These are phyloP conservation scores for Coemansia linderi DNA, from an alignment of 371 early-diverging fungal species.

Conservation along the genomic window DNA sequence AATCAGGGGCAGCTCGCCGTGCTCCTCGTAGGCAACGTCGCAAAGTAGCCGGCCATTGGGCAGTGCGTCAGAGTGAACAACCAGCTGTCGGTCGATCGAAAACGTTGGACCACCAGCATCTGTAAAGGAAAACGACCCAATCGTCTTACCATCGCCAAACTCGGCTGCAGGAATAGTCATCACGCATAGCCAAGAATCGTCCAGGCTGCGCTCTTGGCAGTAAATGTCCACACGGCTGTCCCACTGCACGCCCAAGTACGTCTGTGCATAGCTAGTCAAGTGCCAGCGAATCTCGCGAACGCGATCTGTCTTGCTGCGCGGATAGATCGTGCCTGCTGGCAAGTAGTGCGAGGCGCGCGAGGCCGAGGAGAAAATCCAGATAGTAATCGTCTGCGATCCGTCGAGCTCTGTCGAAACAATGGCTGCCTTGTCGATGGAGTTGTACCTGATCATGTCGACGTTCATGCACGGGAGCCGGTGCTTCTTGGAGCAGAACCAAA, in stretches of 20 bases:
- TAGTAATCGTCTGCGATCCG: slow-evolving; percentile 40
- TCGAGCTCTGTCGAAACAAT: slow-evolving; percentile 43
- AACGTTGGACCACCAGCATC: slow-evolving; percentile 46
- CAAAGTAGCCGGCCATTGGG: slow-evolving; percentile 14
- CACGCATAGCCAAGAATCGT: slow-evolving; percentile 38
- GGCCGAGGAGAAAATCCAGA: slow-evolving; percentile 52
- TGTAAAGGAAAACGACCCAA: slow-evolving; percentile 52
- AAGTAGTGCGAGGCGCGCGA: slow-evolving; percentile 50
- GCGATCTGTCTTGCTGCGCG: slow-evolving; percentile 27
- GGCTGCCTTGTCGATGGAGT: slow-evolving; percentile 53
- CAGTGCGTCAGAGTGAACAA: slow-evolving; percentile 23
- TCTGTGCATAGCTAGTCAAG: slow-evolving; percentile 49
- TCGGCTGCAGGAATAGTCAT: slow-evolving; percentile 30
- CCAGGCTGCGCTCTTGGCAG: slow-evolving; percentile 49
- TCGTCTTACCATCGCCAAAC: slow-evolving; percentile 29
- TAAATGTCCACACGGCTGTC: slow-evolving; percentile 44
- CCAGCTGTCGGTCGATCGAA: slow-evolving; percentile 38
- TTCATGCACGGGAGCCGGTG: slow-evolving; percentile 45
- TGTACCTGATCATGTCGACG: slow-evolving; percentile 52
- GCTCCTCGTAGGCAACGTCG: slow-evolving; percentile 41
- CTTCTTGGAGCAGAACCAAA: slow-evolving; percentile 52
- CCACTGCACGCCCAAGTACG: slow-evolving; percentile 52
- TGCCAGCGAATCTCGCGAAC: slow-evolving; percentile 53
- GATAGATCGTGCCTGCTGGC: slow-evolving; percentile 50
- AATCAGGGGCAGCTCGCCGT: slow-evolving; percentile 46